Evolutionary conservation across 805 yeast genomes (phyloP).

Genomic region (Groenewaldozyma salmanticensis): DNA sequence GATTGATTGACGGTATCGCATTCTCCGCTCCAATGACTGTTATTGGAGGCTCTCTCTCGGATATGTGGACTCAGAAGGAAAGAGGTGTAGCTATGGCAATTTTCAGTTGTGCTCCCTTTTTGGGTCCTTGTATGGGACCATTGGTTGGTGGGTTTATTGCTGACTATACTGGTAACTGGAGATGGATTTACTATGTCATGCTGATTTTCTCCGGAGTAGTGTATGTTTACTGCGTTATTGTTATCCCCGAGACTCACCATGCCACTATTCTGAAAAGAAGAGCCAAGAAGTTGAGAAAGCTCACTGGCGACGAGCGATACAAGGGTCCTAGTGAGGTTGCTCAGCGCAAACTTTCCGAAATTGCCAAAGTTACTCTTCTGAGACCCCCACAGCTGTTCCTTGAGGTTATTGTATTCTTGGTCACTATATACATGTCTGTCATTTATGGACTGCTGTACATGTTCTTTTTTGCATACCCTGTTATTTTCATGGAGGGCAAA

Average conservation of each 20-base stretch:
- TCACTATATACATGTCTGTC: slow-evolving; percentile 41
- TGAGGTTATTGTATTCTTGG: slow-evolving; percentile 37
- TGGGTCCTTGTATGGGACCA: slow-evolving; percentile 54
- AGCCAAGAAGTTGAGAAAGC: slow-evolving; percentile 41
- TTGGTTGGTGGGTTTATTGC: slow-evolving; percentile 52
- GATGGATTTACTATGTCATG: slow-evolving; percentile 63
- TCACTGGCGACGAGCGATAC: slow-evolving; percentile 41
- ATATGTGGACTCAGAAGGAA: slow-evolving; percentile 49
- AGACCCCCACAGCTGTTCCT: slow-evolving; percentile 57
- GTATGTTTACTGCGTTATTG: slow-evolving; percentile 35
- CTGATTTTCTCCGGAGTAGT: slow-evolving; percentile 54
- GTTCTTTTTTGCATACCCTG: slow-evolving; percentile 58
- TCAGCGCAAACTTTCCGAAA: slow-evolving; percentile 56
- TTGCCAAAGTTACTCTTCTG: slow-evolving; percentile 55
- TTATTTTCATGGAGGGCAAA: slow-evolving; percentile 45
- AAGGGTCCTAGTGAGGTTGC: slow-evolving; percentile 59
- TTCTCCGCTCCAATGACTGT: slow-evolving; percentile 69
- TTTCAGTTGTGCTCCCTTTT: slow-evolving; percentile 48
- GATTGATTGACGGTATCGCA: slow-evolving; percentile 61
- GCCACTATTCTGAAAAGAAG: slow-evolving; percentile 43
- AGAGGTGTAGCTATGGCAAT: slow-evolving; percentile 64
- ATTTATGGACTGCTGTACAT: slow-evolving; percentile 43
- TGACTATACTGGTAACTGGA: slow-evolving; percentile 46
- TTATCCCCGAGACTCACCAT: slow-evolving; percentile 57
- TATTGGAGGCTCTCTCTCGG: slow-evolving; percentile 71